Percentiles rank a stretch among this genome's conserved stretches.
Evolutionary conservation across 495 filamentous ascomycete genomes (phyloP).

Genomic region (Neurospora sp.): DNA sequence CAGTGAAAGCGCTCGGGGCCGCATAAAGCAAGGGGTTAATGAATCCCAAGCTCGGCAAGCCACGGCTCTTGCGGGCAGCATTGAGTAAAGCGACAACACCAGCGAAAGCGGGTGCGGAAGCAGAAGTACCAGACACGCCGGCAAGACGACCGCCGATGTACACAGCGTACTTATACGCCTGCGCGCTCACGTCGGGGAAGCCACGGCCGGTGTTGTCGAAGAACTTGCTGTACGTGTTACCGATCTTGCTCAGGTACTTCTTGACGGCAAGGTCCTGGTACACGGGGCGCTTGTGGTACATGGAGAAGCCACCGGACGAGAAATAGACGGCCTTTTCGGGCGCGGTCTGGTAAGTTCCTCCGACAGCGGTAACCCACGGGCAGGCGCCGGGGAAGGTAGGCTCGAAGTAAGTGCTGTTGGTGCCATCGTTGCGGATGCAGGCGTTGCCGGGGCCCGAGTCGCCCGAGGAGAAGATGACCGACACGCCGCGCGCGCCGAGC

Average conservation of each 20-base stretch:
- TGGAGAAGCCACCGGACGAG: constrained; percentile 55
- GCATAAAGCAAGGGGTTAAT: constrained; percentile 68
- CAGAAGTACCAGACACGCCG: constrained; percentile 47
- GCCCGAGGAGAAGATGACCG: constrained; percentile 63
- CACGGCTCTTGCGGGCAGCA: constrained; percentile 48
- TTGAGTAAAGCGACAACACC: constrained; percentile 59
- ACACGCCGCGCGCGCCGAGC: constrained; percentile 67
- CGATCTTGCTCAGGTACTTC: constrained; percentile 30
- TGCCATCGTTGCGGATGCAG: constrained; percentile 56
- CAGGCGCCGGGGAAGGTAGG: constrained; percentile 44
- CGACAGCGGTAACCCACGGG: constrained; percentile 67
- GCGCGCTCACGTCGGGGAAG: constrained; percentile 65
- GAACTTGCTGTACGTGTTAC: constrained; percentile 10
- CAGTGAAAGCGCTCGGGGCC: constrained; percentile 42
- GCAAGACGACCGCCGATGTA: constrained; percentile 1
- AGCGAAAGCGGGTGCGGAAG: constrained; percentile 52
- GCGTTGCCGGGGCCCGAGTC: constrained; percentile 60
- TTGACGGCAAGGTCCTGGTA: constrained; percentile 52
- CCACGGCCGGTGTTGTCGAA: constrained; percentile 53
- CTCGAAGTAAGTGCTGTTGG: constrained; percentile 56
- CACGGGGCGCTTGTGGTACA: constrained; percentile 47
- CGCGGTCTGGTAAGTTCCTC: constrained; percentile 48
- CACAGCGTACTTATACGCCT: constrained; percentile 19
- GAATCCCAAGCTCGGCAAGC: constrained; percentile 54
- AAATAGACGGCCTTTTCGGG: constrained; percentile 51